Conservation (phyloP, 2,329 filamentous ascomycete genomes). For the Lizonia empirigonia region DNA sequence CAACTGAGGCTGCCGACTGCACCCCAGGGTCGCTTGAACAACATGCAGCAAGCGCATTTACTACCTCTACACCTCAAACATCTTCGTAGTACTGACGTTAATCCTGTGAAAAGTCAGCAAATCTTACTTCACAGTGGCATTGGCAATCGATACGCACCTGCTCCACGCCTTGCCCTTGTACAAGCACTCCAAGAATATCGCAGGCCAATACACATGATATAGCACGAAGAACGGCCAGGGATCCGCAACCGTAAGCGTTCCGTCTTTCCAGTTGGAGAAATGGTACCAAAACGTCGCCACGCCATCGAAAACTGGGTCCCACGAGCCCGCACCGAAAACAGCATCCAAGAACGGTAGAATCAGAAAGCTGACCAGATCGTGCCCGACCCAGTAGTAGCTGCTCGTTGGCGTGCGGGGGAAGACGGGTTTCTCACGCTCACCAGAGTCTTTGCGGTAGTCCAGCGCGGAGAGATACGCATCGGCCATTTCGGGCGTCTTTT, state of each 20-base stretch:
- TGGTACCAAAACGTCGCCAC: slow-evolving; percentile 49
- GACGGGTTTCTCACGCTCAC: slow-evolving; percentile 18
- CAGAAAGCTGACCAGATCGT: slow-evolving; percentile 64
- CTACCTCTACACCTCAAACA: slow-evolving; percentile 49
- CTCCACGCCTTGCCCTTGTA: slow-evolving; percentile 62
- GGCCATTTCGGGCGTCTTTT: slow-evolving; percentile 34
- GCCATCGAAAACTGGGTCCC: slow-evolving; percentile 30
- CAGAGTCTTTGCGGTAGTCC: slow-evolving; percentile 20
- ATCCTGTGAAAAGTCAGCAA: slow-evolving; percentile 48
- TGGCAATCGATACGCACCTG: slow-evolving; percentile 14
- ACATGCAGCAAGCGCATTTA: neutral
- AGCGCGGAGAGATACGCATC: slow-evolving; percentile 37
- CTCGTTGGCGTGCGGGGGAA: slow-evolving; percentile 28
- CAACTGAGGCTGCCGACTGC: neutral
- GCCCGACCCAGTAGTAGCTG: slow-evolving; percentile 68
- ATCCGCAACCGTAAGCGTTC: slow-evolving; percentile 57
- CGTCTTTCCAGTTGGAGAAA: slow-evolving; percentile 56
- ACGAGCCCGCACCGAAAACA: slow-evolving; percentile 22
- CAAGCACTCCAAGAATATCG: slow-evolving; percentile 56
- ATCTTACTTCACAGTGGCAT: neutral
- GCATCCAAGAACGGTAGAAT: slow-evolving; percentile 44
- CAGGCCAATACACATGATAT: slow-evolving; percentile 61
- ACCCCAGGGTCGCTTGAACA: neutral
- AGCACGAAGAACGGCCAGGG: slow-evolving; percentile 58
- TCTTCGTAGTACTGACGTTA: slow-evolving; percentile 70